These are phyloP conservation scores for Vanrija pseudolonga DNA, from an alignment of 1,284 basidiomycete species.

Conservation along the genomic window DNA sequence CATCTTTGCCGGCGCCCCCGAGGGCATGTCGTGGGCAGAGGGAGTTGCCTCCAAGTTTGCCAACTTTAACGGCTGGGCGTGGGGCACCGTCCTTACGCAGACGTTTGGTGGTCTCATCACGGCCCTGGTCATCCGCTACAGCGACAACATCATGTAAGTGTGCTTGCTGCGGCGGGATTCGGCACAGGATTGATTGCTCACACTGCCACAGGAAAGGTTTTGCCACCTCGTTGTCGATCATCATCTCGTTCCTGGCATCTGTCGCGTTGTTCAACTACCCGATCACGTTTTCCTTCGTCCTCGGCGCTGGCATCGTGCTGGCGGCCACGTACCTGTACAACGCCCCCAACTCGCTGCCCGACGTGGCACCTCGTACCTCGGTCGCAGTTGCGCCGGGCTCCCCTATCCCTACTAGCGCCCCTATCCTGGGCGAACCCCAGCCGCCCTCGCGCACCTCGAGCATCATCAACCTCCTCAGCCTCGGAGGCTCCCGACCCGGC, in stretches of 20 bases:
- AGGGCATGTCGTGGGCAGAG: constrained; percentile 32
- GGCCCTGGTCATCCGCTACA: constrained; percentile 59
- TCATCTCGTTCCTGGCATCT: constrained; percentile 86
- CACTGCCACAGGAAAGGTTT: constrained; percentile 65
- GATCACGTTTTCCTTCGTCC: constrained; percentile 76
- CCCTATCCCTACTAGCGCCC: constrained; percentile 40
- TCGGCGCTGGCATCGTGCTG: constrained; percentile 77
- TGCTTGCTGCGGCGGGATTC: background rate
- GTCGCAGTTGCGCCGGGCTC: constrained; percentile 44
- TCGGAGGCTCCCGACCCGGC: constrained; percentile 16
- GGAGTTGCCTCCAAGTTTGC: constrained; percentile 39
- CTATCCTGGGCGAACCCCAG: constrained; percentile 46
- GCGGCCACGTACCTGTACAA: constrained; percentile 88
- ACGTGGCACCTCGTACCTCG: constrained; percentile 24
- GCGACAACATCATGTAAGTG: constrained; percentile 51
- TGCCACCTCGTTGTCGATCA: constrained; percentile 86
- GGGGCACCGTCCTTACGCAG: constrained; percentile 83
- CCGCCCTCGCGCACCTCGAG: constrained; percentile 35
- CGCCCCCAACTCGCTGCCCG: constrained; percentile 48
- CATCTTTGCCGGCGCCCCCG: constrained; percentile 55
- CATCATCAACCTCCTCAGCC: constrained; percentile 39
- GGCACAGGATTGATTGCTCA: background rate
- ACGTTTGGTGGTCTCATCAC: constrained; percentile 87
- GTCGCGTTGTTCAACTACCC: constrained; percentile 82
- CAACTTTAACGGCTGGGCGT: constrained; percentile 79